These are phyloP conservation scores for Alternaria brassicicola DNA, from an alignment of 2,329 filamentous ascomycete species.

Conservation along the genomic window DNA sequence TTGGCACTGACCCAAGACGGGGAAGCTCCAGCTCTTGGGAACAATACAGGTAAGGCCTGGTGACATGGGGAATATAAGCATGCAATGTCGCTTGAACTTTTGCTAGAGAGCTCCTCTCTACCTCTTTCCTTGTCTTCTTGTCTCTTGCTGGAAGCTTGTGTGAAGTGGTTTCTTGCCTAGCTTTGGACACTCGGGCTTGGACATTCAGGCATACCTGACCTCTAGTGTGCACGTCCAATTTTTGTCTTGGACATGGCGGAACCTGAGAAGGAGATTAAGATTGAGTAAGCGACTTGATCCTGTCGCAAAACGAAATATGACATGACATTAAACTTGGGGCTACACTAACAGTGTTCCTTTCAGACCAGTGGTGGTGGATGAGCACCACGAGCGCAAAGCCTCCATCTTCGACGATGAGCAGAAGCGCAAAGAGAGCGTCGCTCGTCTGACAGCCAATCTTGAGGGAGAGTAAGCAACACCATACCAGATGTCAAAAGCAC, in stretches of 20 bases:
- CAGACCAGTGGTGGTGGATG: conserved; percentile 22
- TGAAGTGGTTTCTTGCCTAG: neutral
- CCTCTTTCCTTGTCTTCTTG: neutral
- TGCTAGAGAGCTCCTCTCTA: neutral
- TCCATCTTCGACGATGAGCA: conserved; percentile 32
- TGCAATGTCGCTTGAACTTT: neutral
- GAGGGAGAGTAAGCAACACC: conserved; percentile 41
- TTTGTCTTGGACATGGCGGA: conserved; percentile 11
- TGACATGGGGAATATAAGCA: neutral
- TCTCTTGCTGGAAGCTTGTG: neutral
- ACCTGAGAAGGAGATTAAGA: conserved; percentile 26
- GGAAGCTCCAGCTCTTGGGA: neutral
- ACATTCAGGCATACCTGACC: neutral
- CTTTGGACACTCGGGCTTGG: neutral
- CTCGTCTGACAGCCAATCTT: conserved; percentile 35
- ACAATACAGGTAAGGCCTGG: neutral
- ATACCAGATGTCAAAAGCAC: neutral
- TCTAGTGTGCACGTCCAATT: neutral
- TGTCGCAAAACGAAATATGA: neutral
- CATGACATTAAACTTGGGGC: too few species aligned
- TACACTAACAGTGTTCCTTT: conserved; percentile 6
- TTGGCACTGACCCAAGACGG: neutral
- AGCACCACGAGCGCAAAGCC: conserved; percentile 27
- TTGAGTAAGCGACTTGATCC: conserved; percentile 16
- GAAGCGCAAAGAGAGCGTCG: conserved; percentile 33